These are phyloP conservation scores for Apiospora arundinis DNA, from an alignment of 2,329 filamentous ascomycete genomes.

Conservation along the genomic window DNA sequence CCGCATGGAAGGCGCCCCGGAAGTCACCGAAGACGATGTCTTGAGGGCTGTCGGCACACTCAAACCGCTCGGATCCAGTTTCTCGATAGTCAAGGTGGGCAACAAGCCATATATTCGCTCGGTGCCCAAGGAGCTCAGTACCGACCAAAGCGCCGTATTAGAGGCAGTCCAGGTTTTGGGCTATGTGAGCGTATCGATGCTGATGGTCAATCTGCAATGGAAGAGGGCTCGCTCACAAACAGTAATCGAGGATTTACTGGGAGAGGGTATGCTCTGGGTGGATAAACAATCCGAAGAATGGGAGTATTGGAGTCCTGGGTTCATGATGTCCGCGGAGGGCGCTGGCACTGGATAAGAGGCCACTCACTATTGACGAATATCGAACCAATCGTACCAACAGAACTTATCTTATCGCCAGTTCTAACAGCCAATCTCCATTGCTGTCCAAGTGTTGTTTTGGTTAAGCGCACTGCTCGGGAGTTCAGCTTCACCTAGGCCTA, in stretches of 20 bases:
- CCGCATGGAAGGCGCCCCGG: constrained; percentile 76
- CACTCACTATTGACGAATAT: too few species aligned
- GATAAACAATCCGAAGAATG: constrained; percentile 85
- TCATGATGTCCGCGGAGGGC: constrained; percentile 44
- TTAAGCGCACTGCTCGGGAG: too few species aligned
- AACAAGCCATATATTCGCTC: constrained; percentile 87
- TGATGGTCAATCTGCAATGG: constrained; percentile 87
- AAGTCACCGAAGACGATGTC: constrained; percentile 91
- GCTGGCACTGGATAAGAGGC: constrained; percentile 19
- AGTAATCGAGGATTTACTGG: constrained; percentile 86
- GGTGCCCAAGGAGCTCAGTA: constrained; percentile 93
- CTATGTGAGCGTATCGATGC: constrained; percentile 88
- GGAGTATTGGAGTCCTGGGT: constrained; percentile 91
- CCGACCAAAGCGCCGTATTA: constrained; percentile 88
- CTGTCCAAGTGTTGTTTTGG: background rate
- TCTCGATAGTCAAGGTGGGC: constrained; percentile 84
- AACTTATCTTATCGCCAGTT: too few species aligned
- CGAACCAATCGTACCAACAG: background rate
- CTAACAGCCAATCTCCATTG: too few species aligned
- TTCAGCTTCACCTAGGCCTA: too few species aligned
- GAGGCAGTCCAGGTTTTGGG: constrained; percentile 91
- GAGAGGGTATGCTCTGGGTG: constrained; percentile 92
- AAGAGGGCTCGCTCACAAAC: constrained; percentile 84
- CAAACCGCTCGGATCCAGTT: constrained; percentile 85
- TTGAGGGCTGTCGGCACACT: constrained; percentile 87